Conservation (phyloP, 306 rosid genomes). For the Casuarina glauca region DNA sequence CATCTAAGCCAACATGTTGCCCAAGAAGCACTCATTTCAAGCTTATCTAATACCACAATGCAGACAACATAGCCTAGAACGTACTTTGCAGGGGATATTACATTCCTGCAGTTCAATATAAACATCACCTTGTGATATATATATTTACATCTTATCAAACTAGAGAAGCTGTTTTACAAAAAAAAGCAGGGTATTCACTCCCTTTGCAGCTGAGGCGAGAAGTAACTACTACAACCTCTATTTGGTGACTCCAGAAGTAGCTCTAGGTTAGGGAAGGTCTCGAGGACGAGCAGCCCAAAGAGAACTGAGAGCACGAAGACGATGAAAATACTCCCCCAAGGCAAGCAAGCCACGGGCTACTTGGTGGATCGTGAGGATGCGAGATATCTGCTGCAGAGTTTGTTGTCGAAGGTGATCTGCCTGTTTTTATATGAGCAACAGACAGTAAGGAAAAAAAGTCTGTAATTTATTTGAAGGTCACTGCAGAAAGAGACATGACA, state of each 20-base stretch:
- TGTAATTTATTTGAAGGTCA: constrained; percentile 2
- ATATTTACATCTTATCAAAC: constrained; percentile 7
- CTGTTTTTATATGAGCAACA: constrained; percentile 42
- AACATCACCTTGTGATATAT: constrained; percentile 2
- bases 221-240: neutral
- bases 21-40: neutral
- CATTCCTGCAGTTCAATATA: constrained; percentile 11
- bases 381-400: constrained; percentile 64
- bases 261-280: constrained; percentile 23
- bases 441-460: constrained; percentile 25
- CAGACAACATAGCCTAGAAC: constrained; percentile 2
- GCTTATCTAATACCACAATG: constrained; percentile 6
- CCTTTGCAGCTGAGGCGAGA: neutral
- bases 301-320: constrained; percentile 75
- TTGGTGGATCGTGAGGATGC: constrained; percentile 56
- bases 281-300: constrained; percentile 63
- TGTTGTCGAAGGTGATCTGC: constrained; percentile 86
- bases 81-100: neutral
- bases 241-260: neutral
- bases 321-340: constrained; percentile 72
- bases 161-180: constrained; percentile 6
- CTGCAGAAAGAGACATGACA: neutral
- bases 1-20: neutral
- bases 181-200: neutral
- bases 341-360: constrained; percentile 74